Evolutionary conservation across 1,139 yeast genomes (phyloP).

Genomic region (Hyphopichia khmerensis): DNA sequence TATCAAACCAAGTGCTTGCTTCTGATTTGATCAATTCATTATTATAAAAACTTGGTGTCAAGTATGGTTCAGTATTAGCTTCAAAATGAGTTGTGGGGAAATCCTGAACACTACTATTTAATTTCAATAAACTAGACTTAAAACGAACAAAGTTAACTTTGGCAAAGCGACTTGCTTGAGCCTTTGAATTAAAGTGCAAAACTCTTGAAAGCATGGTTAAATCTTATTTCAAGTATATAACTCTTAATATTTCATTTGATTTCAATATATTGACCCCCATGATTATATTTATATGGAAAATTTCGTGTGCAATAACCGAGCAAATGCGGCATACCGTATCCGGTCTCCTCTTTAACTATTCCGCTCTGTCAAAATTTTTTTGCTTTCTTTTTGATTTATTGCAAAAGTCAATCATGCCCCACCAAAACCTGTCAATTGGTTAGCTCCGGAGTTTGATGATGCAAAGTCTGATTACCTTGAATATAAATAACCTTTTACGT

Average conservation of each 20-base stretch:
- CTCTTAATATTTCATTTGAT: background rate
- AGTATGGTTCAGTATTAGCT: conserved; percentile 40
- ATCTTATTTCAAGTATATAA: too few relatives aligned
- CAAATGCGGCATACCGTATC: conserved; percentile 1
- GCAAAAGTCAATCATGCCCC: too few relatives aligned
- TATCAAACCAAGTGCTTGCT: conserved; percentile 63
- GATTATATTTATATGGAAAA: background rate
- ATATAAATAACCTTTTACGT: too few relatives aligned
- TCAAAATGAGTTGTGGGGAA: conserved; percentile 51
- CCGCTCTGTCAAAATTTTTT: too few relatives aligned
- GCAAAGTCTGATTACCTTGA: too few relatives aligned
- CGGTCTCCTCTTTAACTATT: background rate
- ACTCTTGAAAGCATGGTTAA: background rate
- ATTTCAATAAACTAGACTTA: conserved; percentile 6
- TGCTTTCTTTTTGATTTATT: too few relatives aligned
- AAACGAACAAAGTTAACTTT: background rate
- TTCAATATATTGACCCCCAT: too few relatives aligned
- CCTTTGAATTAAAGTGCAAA: background rate
- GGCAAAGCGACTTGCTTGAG: background rate
- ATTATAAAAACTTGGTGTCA: conserved; percentile 59
- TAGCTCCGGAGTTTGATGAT: too few relatives aligned
- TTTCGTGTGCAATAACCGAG: background rate
- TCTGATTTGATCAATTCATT: conserved; percentile 58
- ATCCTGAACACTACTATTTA: conserved; percentile 29
- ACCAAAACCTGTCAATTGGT: too few relatives aligned